Percentiles rank a stretch among this genome's conserved stretches.
phyloP scores from a whole-genome alignment of 106 monocot species.

The Iris macrosiphon region DNA sequence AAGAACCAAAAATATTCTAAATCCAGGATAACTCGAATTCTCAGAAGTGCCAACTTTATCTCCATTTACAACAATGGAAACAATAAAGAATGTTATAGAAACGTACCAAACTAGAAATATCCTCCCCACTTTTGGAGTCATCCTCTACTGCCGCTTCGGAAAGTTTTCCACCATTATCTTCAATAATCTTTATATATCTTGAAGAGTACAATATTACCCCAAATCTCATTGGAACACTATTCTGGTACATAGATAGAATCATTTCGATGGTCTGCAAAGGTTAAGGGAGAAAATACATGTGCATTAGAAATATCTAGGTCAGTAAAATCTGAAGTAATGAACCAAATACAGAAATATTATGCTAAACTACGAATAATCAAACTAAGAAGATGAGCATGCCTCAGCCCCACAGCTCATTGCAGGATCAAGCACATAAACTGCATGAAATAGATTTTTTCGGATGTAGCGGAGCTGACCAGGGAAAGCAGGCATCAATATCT shows the following conservation, averaged over 20 bases:
- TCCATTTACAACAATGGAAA: background rate
- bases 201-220: slow-evolving; percentile 91
- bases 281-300: slow-evolving; percentile 9
- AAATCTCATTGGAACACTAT: slow-evolving; percentile 87
- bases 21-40: too few relatives aligned
- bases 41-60: too few relatives aligned
- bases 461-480: slow-evolving; percentile 96
- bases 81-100: background rate
- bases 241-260: slow-evolving; percentile 73
- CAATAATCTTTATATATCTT: slow-evolving; percentile 49
- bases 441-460: slow-evolving; percentile 94
- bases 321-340: background rate
- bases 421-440: slow-evolving; percentile 94
- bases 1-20: too few relatives aligned
- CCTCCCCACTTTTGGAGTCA: slow-evolving; percentile 33
- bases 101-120: slow-evolving; percentile 84
- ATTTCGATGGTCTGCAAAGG: slow-evolving; percentile 57
- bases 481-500: slow-evolving; percentile 94
- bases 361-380: background rate
- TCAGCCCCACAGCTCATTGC: slow-evolving; percentile 73
- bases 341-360: background rate
- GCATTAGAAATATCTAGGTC: background rate
- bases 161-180: slow-evolving; percentile 63
- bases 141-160: slow-evolving; percentile 20
- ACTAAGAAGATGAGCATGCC: slow-evolving; percentile 28